Base-by-base conservation (phyloP, 805 yeast genomes). In the Wickerhamiella occidentalis region DNA sequence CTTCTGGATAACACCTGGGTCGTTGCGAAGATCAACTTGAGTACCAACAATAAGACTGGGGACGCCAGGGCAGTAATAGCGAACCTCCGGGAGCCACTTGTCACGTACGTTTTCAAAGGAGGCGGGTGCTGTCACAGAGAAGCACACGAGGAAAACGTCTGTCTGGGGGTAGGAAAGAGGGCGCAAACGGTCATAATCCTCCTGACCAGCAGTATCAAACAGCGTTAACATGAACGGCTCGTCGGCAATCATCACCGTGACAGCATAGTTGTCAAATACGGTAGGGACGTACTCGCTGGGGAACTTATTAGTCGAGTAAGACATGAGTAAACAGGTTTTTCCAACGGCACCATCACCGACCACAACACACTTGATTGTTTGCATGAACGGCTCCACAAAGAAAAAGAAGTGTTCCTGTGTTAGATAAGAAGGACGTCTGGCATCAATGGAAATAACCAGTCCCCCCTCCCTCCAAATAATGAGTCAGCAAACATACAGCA, bases 261-360 rank as follows among this genome's bases (percentile, higher is more conserved):
- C 69, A 19, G 68, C 68, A 51, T 66, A 64, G 59, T 87, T 87
- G 65, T 88, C 96, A 62, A 90, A 87, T 41, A 90, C 97, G n/a
- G 98, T 90, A 54, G 97, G 98, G 51, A 90, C 96, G 65, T 90
- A 90, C 69, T 92, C 97, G 50, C 94, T 92, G 26, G 98, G 98
- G 69, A 90, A 90, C 66, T 90, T 92, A 70, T 86, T 85, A 53
- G 96, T 90, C 48, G 97, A 90, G 69, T 90, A 90, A 55, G 96
- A 88, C 63, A 90, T 90, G 58, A 92, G 76, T 55, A 92, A 78
- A 71, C 97, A 90, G 17, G 97, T 90, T 75, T 72, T 90, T 60
- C 98, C 98, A 55, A 92, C 97, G 59, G 97, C 97, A 85, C 98
- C 98, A 71, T 92, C 98, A 57, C 98, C 98, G 50, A 92, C 97